Base-by-base conservation (phyloP, 2,329 filamentous ascomycete species). In the Phaeosphaeria sp. region DNA sequence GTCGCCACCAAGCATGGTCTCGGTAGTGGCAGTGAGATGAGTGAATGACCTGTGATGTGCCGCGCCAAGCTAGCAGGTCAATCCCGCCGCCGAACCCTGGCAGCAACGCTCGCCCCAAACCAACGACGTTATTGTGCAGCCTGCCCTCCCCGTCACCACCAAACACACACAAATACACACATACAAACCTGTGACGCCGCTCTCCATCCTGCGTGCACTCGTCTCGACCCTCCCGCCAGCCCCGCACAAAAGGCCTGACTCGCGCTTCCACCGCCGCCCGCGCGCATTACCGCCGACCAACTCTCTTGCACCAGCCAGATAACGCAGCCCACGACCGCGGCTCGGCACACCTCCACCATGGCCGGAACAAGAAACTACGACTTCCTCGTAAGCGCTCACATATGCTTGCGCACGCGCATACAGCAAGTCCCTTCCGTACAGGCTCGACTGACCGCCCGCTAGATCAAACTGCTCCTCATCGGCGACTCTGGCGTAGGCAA, bases 351-450 rank as follows among this genome's bases (percentile, higher is more conserved):
- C 18, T 40, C 42, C 22, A 78, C 64, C 66, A 99, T 99, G 95
- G 93, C 95, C 74, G 92, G 91, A 80, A 96, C 94, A 85, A 89
- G 95, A 81, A 99, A 99, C 85, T 99, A 99, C 82, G 95, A 99
- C 81, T 98, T 98, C 81, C 86, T 99, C 82, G 94, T 98, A 89
- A 76, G 89, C 80, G 51, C 39, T 33, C 55, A 62, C 55, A 6
- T 3, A 13, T 9, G 13, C 6, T 36, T 3, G 9, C 49, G 22
- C 44, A 47, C 44, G 33, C 43, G 18, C 52, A 48, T 59, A 49
- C 57, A 53, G 54, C 58, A 53, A 27, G 25, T 27, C 54, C 59
- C 21, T 36, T 20, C 18, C 42, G 3, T 39, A 45, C 49, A 18
- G 18, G n/a, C 46, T 39, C 36, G 44, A 59, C 63, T 66, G 53